These are phyloP conservation scores for Neoboletus brunneissimus DNA, from an alignment of 768 basidiomycete species.

Conservation along the genomic window DNA sequence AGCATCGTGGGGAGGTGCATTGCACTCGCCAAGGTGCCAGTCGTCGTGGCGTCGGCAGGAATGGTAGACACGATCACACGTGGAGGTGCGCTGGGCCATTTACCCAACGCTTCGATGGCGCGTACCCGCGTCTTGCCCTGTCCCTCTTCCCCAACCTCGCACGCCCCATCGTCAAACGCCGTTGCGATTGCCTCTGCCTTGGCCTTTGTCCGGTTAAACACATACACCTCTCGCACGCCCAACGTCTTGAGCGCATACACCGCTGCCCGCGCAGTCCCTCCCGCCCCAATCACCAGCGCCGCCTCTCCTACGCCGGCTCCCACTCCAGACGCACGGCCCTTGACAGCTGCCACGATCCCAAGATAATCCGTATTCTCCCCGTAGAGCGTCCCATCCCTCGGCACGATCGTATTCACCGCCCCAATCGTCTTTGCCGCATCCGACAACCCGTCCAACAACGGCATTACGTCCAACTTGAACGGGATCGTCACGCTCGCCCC, in stretches of 20 bases:
- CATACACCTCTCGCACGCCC: constrained; percentile 67
- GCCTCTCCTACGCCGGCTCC: constrained; percentile 29
- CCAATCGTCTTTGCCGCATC: constrained; percentile 83
- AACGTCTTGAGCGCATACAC: constrained; percentile 81
- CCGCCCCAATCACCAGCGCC: constrained; percentile 89
- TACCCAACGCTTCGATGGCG: constrained; percentile 55
- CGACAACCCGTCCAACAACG: constrained; percentile 74
- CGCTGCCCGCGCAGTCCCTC: constrained; percentile 92
- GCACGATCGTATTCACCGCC: constrained; percentile 90
- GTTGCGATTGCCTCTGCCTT: constrained; percentile 70
- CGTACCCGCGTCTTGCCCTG: constrained; percentile 44
- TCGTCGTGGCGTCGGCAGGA: constrained; percentile 63
- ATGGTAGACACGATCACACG: constrained; percentile 87
- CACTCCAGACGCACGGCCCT: constrained; percentile 38
- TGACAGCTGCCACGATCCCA: constrained; percentile 67
- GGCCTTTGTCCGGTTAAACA: constrained; percentile 80
- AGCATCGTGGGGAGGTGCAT: constrained; percentile 56
- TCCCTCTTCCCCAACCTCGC: not conserved
- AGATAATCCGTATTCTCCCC: constrained; percentile 98
- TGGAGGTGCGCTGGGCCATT: constrained; percentile 54
- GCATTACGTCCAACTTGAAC: constrained; percentile 87
- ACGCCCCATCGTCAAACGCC: constrained; percentile 48
- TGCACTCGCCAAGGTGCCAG: constrained; percentile 12
- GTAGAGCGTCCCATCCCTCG: constrained; percentile 45
- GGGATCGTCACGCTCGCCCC: constrained; percentile 98